phyloP scores from a whole-genome alignment of 306 rosid genomes.

The Boehmeria nivea region DNA sequence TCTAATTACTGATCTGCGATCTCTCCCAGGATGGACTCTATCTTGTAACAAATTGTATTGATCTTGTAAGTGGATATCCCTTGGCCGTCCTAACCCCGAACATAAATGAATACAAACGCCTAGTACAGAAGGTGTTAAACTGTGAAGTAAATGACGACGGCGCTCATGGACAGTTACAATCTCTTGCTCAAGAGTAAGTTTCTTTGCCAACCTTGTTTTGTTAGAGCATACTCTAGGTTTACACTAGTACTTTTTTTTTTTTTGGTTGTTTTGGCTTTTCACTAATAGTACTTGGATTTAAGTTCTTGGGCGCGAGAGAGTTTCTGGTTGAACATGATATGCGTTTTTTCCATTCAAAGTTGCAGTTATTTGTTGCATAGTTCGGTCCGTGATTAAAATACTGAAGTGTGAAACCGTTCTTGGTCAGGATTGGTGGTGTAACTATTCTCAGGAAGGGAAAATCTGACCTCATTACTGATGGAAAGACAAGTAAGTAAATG shows the following conservation, averaged over 20 bases:
- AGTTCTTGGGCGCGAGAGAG: too few species aligned
- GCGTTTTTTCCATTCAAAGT: neutral
- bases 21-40: slow-evolving; percentile 78
- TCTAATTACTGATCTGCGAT: slow-evolving; percentile 8
- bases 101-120: slow-evolving; percentile 79
- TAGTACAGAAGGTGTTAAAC: slow-evolving; percentile 55
- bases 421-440: slow-evolving; percentile 81
- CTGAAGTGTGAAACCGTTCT: slow-evolving; percentile 16
- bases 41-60: slow-evolving; percentile 65
- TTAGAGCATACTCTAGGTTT: neutral
- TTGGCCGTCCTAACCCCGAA: slow-evolving; percentile 86
- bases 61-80: slow-evolving; percentile 73
- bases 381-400: neutral
- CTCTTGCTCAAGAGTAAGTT: slow-evolving; percentile 62
- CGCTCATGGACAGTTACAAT: slow-evolving; percentile 47
- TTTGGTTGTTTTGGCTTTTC: too few species aligned
- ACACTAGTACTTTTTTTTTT: too few species aligned
- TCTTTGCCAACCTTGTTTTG: slow-evolving; percentile 6
- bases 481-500: slow-evolving; percentile 58
- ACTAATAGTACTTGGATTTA: too few species aligned
- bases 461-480: slow-evolving; percentile 70
- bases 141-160: slow-evolving; percentile 54
- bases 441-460: slow-evolving; percentile 78
- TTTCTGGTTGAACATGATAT: too few species aligned
- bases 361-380: neutral